These are phyloP conservation scores for Saprolegnia parasitica DNA, from an alignment of 352 stramenopile genomes.

Conservation along the genomic window DNA sequence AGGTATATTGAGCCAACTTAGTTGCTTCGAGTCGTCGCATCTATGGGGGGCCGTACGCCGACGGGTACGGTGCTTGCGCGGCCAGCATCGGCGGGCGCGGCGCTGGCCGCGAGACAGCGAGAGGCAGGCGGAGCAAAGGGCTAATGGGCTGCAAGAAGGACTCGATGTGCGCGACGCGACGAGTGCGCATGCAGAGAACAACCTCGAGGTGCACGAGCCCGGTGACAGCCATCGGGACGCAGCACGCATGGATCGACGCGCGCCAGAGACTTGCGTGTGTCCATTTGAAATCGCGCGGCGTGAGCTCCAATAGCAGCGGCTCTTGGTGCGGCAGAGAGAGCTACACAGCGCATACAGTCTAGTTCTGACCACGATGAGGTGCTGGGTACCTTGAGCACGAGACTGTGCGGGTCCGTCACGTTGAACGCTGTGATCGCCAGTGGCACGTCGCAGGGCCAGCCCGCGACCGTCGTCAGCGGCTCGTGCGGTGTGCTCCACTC, in stretches of 20 bases:
- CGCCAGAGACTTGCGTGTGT: neutral
- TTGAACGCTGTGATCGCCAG: neutral
- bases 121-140: neutral
- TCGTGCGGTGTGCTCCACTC: neutral
- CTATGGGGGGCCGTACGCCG: too few relatives aligned
- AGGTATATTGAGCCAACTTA: too few relatives aligned
- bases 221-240: neutral
- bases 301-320: neutral
- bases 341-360: neutral
- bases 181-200: neutral
- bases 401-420: neutral
- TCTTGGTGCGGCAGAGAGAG: neutral
- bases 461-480: neutral
- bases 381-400: constrained; percentile 4
- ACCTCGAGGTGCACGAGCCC: neutral
- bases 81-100: too few relatives aligned
- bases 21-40: too few relatives aligned
- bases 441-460: neutral
- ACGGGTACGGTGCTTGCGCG: too few relatives aligned
- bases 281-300: neutral
- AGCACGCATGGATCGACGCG: neutral
- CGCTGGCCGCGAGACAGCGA: neutral
- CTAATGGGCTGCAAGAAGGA: neutral
- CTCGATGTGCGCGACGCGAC: neutral
- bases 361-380: too few relatives aligned